phyloP scores from a whole-genome alignment of 75 land plant species.

The Larix kaempferi region DNA sequence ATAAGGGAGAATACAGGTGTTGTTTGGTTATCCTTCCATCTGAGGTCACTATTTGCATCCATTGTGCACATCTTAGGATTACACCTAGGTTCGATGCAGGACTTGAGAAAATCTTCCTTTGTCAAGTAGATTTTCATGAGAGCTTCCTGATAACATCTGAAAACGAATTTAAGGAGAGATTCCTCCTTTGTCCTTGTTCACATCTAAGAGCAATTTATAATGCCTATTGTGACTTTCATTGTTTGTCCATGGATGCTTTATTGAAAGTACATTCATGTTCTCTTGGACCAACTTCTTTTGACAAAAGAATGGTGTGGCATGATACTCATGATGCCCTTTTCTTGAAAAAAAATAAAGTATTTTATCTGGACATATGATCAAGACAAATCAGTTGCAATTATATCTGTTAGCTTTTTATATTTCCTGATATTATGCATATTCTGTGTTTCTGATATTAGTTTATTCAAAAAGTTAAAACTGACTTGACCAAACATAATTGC shows the following conservation, averaged over 20 bases:
- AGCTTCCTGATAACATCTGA: no score
- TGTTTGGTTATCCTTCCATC: background rate
- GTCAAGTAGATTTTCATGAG: no score
- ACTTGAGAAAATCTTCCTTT: background rate
- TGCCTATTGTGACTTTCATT: no score
- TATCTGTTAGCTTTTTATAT: background rate
- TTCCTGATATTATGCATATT: background rate
- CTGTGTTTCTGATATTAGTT: background rate
- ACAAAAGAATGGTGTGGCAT: background rate
- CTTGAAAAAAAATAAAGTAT: background rate
- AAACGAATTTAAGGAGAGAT: no score
- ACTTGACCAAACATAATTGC: background rate
- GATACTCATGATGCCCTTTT: background rate
- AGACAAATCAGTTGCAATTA: background rate
- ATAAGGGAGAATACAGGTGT: slow-evolving; percentile 91
- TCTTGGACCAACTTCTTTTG: no score
- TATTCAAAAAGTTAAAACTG: background rate
- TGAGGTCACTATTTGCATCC: background rate
- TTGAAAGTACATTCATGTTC: no score
- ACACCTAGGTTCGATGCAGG: background rate
- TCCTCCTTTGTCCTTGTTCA: no score
- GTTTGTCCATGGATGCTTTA: no score
- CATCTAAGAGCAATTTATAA: no score
- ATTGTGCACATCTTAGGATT: background rate
- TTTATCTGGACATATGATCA: background rate